These are phyloP conservation scores for Candida dubliniensis DNA, from an alignment of 1,139 yeast genomes.

Conservation along the genomic window DNA sequence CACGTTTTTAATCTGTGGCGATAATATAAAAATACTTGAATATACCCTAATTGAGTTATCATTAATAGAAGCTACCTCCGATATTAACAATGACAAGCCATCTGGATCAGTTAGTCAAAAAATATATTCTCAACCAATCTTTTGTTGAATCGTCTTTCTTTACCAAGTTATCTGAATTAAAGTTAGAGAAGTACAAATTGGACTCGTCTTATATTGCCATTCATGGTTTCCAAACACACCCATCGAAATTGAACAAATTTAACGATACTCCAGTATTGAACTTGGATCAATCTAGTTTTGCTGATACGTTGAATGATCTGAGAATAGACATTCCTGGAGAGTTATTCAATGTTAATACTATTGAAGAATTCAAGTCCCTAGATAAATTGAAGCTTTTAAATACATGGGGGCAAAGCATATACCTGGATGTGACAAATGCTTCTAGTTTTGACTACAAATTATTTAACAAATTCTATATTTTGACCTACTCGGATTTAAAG, in stretches of 20 bases:
- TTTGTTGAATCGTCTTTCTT: slow-evolving; percentile 87
- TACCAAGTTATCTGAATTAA: slow-evolving; percentile 63
- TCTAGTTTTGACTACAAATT: slow-evolving; percentile 13
- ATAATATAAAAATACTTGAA: too few relatives aligned
- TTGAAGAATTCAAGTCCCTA: slow-evolving; percentile 73
- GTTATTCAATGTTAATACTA: slow-evolving; percentile 69
- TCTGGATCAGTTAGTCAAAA: slow-evolving; percentile 18
- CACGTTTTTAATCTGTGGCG: too few relatives aligned
- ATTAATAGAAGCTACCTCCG: too few relatives aligned
- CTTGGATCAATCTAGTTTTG: slow-evolving; percentile 45
- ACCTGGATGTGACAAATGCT: slow-evolving; percentile 13
- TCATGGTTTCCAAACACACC: slow-evolving; percentile 35
- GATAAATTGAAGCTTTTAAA: slow-evolving; percentile 62
- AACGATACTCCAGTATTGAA: slow-evolving; percentile 41
- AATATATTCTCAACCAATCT: slow-evolving; percentile 61
- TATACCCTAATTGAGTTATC: too few relatives aligned
- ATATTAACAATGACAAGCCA: background rate
- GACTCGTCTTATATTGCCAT: slow-evolving; percentile 49
- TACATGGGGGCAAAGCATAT: slow-evolving; percentile 39
- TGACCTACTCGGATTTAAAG: slow-evolving; percentile 84
- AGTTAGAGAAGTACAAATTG: slow-evolving; percentile 65
- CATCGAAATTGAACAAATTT: slow-evolving; percentile 36
- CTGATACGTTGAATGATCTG: slow-evolving; percentile 19
- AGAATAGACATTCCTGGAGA: slow-evolving; percentile 21
- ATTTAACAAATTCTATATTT: slow-evolving; percentile 50